Evolutionary conservation across 2,329 filamentous ascomycete genomes (phyloP).

Genomic region (Neofusicoccum cordaticola): DNA sequence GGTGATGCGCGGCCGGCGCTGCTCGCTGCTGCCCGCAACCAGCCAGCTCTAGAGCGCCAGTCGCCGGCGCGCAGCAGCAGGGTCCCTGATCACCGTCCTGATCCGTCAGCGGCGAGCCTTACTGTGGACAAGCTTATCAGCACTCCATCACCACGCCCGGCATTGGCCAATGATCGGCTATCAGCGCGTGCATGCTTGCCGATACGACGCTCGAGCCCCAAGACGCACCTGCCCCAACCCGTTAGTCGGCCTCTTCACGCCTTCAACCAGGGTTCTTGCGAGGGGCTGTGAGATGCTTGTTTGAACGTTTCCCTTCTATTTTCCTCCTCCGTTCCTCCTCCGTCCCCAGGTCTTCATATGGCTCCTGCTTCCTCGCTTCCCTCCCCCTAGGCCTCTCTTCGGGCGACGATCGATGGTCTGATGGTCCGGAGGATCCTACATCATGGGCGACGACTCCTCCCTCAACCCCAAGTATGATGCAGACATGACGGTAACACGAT

Average conservation of each 20-base stretch:
- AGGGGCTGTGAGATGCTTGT: conserved; percentile 13
- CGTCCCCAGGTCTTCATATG: conserved; percentile 7
- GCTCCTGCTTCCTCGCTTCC: conserved; percentile 1
- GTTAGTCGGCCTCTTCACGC: conserved; percentile 10
- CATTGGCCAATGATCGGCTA: conserved; percentile 14
- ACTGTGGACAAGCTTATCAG: conserved; percentile 1
- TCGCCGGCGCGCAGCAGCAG: background rate
- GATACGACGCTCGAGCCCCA: conserved; percentile 2
- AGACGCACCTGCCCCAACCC: conserved; percentile 12
- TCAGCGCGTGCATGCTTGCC: background rate
- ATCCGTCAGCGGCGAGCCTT: background rate
- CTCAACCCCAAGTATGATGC: conserved; percentile 13
- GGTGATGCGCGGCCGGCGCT: background rate
- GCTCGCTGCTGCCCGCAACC: background rate
- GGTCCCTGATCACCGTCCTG: conserved; percentile 1
- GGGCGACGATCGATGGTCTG: conserved; percentile 2
- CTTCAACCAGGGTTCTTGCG: background rate
- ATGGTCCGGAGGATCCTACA: background rate
- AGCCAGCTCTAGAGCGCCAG: background rate
- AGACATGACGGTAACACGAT: background rate
- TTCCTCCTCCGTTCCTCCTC: background rate
- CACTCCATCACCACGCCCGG: background rate
- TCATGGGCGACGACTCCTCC: conserved; percentile 12
- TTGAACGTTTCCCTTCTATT: conserved; percentile 8
- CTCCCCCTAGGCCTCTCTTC: background rate